Conservation (phyloP, 2,329 filamentous ascomycete genomes). For the Rhinocladiella mackenziei region DNA sequence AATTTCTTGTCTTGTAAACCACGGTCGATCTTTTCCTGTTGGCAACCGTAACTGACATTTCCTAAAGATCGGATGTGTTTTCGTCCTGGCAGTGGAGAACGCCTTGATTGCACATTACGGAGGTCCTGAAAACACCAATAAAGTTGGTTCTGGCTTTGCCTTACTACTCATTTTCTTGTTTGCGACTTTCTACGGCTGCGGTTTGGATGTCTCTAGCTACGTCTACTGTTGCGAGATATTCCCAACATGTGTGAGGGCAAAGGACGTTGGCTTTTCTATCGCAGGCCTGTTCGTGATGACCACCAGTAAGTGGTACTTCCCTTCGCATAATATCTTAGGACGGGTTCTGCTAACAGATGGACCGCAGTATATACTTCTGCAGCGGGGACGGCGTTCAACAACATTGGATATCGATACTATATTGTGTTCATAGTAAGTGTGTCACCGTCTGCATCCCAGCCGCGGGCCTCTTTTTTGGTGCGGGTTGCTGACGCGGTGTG, state of each 20-base stretch:
- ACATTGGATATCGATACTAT: conserved; percentile 36
- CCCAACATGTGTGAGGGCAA: conserved; percentile 14
- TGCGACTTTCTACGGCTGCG: conserved; percentile 34
- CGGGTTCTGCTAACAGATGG: too few species aligned
- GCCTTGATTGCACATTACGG: conserved; percentile 35
- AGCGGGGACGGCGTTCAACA: conserved; percentile 29
- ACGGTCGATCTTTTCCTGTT: background rate
- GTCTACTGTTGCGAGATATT: conserved; percentile 30
- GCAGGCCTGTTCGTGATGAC: conserved; percentile 30
- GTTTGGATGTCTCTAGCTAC: conserved; percentile 13
- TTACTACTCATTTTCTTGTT: conserved; percentile 41
- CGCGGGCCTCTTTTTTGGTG: too few species aligned
- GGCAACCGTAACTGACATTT: background rate
- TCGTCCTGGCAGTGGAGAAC: conserved; percentile 37
- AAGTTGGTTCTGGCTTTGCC: conserved; percentile 34
- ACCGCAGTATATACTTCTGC: conserved; percentile 7
- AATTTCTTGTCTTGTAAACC: conserved; percentile 14
- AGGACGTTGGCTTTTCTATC: conserved; percentile 11
- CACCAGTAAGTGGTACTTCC: conserved; percentile 1
- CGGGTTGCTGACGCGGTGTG: too few species aligned
- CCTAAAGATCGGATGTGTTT: conserved; percentile 36
- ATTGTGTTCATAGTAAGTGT: conserved; percentile 39
- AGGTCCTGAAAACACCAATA: conserved; percentile 33
- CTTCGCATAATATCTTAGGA: background rate
- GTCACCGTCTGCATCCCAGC: too few species aligned